Base-by-base conservation (phyloP, 306 rosid species). In the Trifolium repens region DNA sequence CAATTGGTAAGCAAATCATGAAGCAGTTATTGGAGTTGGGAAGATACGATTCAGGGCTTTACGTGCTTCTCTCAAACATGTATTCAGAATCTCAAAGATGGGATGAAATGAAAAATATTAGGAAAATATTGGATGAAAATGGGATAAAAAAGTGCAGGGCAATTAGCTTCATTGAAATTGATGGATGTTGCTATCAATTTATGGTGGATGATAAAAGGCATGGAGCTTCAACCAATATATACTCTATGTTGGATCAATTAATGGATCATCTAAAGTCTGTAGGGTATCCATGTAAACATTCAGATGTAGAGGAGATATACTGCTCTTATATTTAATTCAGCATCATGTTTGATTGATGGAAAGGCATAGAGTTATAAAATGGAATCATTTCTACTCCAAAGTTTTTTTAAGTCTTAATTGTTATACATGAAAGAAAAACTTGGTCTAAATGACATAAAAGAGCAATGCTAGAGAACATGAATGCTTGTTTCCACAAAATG, bases 51-150 rank as follows among this genome's bases (percentile, higher is more conserved):
- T 88, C 94, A 0, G 97, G 92, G 22, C 85, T 81, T 55, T 88
- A 78, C 26, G 91, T 92, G 50, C 92, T 92, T 74, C 84, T 88
- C 15, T 82, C 92, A 27, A 92, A 92, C 76, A 87, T 92, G 61
- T 92, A 84, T 75, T 88, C 89, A 4, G 94, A 88, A 83, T 77
- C 91, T 73, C 83, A 80, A 53, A 90, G 87, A 85, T 88, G 93
- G 96, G 84, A 85, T 67, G 91, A 88, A 60, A 87, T 81, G 73
- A 90, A 75, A 79, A 92, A 85, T 43, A 76, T 92, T 35, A 82
- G 97, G 79, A 85, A 85, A 58, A 76, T 92, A 58, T 84, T 87
- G 89, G 84, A 85, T 80, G 78, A 83, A 19, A 67, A 71, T 47
- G 86, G 88, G 72, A 77, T 90, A 54, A 72, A 76, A 44, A 88